A percentile compares a stretch with the other conserved stretches of the same genome.
Evolutionary conservation across 371 early-diverging fungal genomes (phyloP).

Genomic region (Cokeromyces recurvatus): DNA sequence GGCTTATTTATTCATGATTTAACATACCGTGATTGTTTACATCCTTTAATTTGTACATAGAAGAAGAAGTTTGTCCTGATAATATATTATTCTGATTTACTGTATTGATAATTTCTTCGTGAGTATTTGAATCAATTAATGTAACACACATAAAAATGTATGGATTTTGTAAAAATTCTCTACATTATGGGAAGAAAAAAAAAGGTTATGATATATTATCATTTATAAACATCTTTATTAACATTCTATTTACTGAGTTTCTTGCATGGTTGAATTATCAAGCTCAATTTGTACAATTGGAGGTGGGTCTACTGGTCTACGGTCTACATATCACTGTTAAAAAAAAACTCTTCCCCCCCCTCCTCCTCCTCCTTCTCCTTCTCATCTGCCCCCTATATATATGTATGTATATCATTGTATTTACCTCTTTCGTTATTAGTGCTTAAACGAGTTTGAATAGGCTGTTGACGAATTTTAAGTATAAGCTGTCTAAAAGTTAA

Average conservation of each 20-base stretch:
- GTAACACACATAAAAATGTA: slow-evolving; percentile 41
- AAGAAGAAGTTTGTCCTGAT: slow-evolving; percentile 24
- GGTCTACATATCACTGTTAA: slow-evolving; percentile 17
- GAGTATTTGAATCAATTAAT: slow-evolving; percentile 41
- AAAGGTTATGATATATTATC: slow-evolving; percentile 2
- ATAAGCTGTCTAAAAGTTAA: not conserved
- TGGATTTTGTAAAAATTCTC: slow-evolving; percentile 47
- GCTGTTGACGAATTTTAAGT: slow-evolving; percentile 21
- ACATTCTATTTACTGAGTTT: slow-evolving; percentile 26
- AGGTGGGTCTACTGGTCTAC: slow-evolving; percentile 47
- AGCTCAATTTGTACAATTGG: slow-evolving; percentile 47
- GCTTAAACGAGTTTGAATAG: slow-evolving; percentile 17
- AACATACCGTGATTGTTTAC: slow-evolving; percentile 56
- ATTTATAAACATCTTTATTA: slow-evolving; percentile 37
- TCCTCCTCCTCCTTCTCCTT: too few species aligned
- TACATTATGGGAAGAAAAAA: slow-evolving; percentile 27
- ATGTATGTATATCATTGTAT: slow-evolving; percentile 30
- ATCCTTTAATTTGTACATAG: not conserved
- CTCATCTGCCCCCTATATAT: slow-evolving; percentile 25
- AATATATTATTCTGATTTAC: slow-evolving; percentile 72
- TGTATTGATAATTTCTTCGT: slow-evolving; percentile 59
- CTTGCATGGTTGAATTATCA: slow-evolving; percentile 35
- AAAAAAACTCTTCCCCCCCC: too few species aligned
- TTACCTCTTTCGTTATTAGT: slow-evolving; percentile 34
- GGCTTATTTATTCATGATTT: slow-evolving; percentile 28